Conservation (phyloP, 345 rosid species). For the Lepidium didymum region DNA sequence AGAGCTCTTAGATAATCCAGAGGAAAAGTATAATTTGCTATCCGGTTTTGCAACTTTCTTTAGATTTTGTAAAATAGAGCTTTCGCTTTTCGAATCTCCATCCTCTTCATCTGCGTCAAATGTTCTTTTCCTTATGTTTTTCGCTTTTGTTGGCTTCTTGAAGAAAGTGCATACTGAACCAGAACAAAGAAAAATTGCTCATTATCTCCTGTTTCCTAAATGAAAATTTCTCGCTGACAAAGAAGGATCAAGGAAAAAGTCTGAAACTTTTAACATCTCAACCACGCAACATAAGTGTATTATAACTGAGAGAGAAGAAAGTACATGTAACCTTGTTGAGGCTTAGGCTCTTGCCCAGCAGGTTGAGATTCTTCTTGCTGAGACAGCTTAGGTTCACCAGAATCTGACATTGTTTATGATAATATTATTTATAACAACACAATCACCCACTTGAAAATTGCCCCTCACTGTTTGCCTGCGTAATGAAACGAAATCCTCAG, state of each 20-base stretch:
- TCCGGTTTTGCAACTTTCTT: slow-evolving; percentile 48
- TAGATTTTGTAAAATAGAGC: slow-evolving; percentile 41
- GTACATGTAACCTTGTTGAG: slow-evolving; percentile 36
- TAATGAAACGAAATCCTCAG: background rate
- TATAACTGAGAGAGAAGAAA: background rate
- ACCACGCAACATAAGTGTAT: background rate
- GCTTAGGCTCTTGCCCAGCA: slow-evolving; percentile 21
- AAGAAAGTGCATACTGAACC: slow-evolving; percentile 70
- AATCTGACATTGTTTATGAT: slow-evolving; percentile 35
- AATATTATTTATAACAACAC: background rate
- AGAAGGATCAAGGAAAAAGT: background rate
- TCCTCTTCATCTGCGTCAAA: slow-evolving; percentile 48
- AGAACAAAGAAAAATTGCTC: background rate
- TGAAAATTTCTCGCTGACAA: background rate
- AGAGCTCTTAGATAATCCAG: slow-evolving; percentile 49
- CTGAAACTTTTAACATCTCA: background rate
- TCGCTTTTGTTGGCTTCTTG: slow-evolving; percentile 60
- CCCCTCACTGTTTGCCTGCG: background rate
- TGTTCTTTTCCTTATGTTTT: slow-evolving; percentile 66
- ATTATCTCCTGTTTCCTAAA: background rate
- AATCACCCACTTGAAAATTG: background rate
- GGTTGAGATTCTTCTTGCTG: slow-evolving; percentile 34
- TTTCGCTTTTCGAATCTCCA: slow-evolving; percentile 35
- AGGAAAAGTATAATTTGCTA: slow-evolving; percentile 59
- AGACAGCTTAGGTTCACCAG: slow-evolving; percentile 33